phyloP scores from a whole-genome alignment of 1,284 basidiomycete species.

The Rhodotorula sp. region DNA sequence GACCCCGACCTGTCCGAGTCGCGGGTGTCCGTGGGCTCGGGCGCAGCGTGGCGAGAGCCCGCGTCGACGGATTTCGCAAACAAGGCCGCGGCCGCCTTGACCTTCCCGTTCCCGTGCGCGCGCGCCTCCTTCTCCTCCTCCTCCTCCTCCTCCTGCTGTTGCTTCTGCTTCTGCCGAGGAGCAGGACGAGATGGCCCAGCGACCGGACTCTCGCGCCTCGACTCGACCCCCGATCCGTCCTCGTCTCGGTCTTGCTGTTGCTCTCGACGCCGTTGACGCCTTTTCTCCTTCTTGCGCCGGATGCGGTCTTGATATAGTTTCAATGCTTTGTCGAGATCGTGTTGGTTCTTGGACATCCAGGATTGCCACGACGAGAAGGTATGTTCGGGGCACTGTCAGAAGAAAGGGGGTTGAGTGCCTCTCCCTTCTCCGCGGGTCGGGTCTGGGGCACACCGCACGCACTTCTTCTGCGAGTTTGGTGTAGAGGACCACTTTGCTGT shows the following conservation, averaged over 20 bases:
- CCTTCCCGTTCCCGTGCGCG: background rate
- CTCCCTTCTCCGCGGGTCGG: background rate
- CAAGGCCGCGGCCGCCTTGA: no score
- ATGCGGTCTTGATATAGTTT: background rate
- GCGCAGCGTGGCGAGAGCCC: background rate
- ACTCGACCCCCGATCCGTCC: background rate
- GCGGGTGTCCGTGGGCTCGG: background rate
- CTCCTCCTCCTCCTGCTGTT: background rate
- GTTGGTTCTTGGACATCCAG: conserved; percentile 9
- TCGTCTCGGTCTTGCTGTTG: background rate
- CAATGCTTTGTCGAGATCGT: conserved; percentile 11
- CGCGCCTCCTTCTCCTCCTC: background rate
- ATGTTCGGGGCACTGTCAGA: conserved; percentile 18
- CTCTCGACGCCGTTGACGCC: background rate
- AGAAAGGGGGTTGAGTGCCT: background rate
- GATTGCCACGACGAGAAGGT: conserved; percentile 26
- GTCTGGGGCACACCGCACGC: background rate
- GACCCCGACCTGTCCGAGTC: no score
- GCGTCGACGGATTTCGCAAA: background rate
- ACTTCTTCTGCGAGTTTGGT: conserved; percentile 4
- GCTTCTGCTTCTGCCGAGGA: background rate
- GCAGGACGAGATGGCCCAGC: background rate
- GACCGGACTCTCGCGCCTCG: background rate
- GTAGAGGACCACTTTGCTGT: background rate
- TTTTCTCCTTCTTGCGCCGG: background rate